Evolutionary conservation across 768 basidiomycete genomes (phyloP), one percentile per base, ranked within the genome.

Genomic region (Leucosporidium creatinivorum): DNA sequence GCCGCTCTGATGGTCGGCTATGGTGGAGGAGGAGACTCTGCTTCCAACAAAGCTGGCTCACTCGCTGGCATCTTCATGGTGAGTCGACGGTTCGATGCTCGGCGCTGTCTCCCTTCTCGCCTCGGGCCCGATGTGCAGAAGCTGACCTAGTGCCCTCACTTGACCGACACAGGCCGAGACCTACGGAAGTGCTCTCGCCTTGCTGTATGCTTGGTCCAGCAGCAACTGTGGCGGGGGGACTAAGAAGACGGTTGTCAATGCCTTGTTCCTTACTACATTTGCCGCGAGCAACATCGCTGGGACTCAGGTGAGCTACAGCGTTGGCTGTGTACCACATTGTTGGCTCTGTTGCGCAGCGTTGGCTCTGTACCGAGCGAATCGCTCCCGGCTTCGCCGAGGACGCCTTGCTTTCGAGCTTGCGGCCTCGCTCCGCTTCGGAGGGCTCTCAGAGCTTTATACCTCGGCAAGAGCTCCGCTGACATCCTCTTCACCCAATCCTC

Each of bases 151-250:
- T 84, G 64, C 75, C 85, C 36, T 78, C 81, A 33, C 8, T 13
- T 52, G n/a, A n/a, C n/a, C n/a, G n/a, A n/a, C 1, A 6, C 28
- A 54, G 52, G 17, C 52, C 1, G 80, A 81, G n/a, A 83, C 84
- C 4, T 87, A 84, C 63, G 85, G 85, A 8, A 84, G 83, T 60
- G 83, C 84, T 0, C 76, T 87, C 15, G 83, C 85, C 0, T 81
- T 83, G 0, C 80, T 86, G 17, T 86, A 86, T 65, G 85, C 86
- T 0, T 86, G 84, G 70, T 85, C 86, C 61, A 84, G 85, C 10
- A 83, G 83, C 62, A 86, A 87, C 75, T 86, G 83, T 0, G 82
- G 82, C 44, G 85, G 85, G 0, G 84, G 85, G 61, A 87, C 85
- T 9, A 87, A 87, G 80, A 87, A 87, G 79, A 48, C 80, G 79